Conservation (phyloP, 257 asterid genomes). For the Mentha longifolia region DNA sequence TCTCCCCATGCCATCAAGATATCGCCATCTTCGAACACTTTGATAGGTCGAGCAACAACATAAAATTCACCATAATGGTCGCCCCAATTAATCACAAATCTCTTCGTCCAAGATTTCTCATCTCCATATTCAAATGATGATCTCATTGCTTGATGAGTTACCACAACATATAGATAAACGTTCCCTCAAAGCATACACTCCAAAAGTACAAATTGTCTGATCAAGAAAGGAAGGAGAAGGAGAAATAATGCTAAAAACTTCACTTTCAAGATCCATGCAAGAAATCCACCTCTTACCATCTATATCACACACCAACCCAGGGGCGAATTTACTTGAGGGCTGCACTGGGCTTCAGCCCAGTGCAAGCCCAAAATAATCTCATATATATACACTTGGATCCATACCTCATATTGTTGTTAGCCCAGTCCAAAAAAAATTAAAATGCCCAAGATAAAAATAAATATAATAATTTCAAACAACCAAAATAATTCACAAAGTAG, state of each 20-base stretch:
- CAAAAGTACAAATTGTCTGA: neutral
- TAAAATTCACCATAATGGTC: neutral
- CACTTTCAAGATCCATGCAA: neutral
- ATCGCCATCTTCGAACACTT: conserved; percentile 47
- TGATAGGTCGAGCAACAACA: conserved; percentile 32
- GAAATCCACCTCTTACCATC: neutral
- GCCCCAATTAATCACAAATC: conserved; percentile 28
- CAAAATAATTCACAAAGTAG: too few species aligned
- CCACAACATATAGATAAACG: conserved; percentile 35
- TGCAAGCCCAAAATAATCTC: too few species aligned
- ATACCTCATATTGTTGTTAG: too few species aligned
- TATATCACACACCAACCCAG: neutral
- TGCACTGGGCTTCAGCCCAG: too few species aligned
- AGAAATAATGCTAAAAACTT: neutral
- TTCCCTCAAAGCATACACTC: conserved; percentile 29
- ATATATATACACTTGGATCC: too few species aligned
- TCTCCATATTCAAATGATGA: conserved; percentile 49
- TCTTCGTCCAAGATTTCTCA: conserved; percentile 44
- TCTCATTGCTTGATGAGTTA: conserved; percentile 32
- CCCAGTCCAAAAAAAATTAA: too few species aligned
- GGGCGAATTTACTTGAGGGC: too few species aligned
- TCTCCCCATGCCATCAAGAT: conserved; percentile 46
- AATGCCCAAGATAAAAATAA: too few species aligned
- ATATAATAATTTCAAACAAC: too few species aligned
- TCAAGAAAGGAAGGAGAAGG: neutral